Conservation (phyloP, 345 rosid species). For the Pugionium dolabratum region DNA sequence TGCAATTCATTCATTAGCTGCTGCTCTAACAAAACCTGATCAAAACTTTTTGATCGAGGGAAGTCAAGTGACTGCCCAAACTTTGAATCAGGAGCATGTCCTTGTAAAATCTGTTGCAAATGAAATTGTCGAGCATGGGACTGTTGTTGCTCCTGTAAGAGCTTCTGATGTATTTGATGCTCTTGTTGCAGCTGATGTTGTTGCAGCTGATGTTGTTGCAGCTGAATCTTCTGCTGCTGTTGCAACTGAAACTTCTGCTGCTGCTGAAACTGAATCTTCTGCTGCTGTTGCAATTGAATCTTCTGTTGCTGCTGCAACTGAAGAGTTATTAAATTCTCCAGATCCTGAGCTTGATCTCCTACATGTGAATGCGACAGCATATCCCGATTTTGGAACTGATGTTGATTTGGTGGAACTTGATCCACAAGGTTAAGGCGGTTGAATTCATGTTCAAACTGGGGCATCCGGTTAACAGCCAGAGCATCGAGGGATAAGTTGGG, state of each 20-base stretch:
- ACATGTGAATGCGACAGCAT: constrained; percentile 35
- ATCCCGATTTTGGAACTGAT: constrained; percentile 43
- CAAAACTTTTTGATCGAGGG: constrained; percentile 29
- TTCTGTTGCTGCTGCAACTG: constrained; percentile 47
- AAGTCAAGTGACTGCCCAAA: constrained; percentile 50
- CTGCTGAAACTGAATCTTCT: constrained; percentile 34
- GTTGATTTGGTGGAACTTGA: constrained; percentile 44
- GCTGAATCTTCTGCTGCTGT: constrained; percentile 18
- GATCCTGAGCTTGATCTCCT: constrained; percentile 38
- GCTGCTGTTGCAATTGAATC: constrained; percentile 44
- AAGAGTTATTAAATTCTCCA: constrained; percentile 45
- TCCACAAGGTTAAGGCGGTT: constrained; percentile 42
- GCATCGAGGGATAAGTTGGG: constrained; percentile 39
- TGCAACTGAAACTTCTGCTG: constrained; percentile 44
- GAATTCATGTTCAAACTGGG: constrained; percentile 42
- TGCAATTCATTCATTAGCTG: constrained; percentile 40
- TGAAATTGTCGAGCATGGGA: constrained; percentile 67
- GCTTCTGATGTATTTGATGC: constrained; percentile 44
- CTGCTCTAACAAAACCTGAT: constrained; percentile 43
- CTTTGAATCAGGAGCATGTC: constrained; percentile 59
- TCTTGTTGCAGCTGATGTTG: constrained; percentile 43
- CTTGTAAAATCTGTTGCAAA: constrained; percentile 62
- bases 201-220: constrained; percentile 43
- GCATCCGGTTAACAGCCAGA: constrained; percentile 40
- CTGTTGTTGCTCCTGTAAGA: constrained; percentile 45